Percentiles rank a stretch among this genome's conserved stretches.
Conservation (phyloP, 805 yeast species). For the Candida palmyrensis region DNA sequence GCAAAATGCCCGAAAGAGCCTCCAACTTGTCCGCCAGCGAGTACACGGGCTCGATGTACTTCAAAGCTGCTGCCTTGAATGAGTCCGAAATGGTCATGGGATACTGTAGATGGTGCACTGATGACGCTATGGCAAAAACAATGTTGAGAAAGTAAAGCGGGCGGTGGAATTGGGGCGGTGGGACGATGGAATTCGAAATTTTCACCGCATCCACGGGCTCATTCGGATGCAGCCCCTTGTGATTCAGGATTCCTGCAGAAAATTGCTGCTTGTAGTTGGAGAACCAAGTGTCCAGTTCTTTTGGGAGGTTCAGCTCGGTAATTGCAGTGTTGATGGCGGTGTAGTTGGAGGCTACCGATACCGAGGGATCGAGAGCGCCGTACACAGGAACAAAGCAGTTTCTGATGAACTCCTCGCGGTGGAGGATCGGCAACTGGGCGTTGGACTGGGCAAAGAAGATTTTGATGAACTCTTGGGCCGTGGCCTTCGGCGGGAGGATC, state of each 20-base stretch:
- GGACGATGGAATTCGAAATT: slow-evolving; percentile 31
- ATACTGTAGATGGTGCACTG: slow-evolving; percentile 65
- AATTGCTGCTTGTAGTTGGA: slow-evolving; percentile 33
- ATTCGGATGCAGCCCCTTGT: slow-evolving; percentile 6
- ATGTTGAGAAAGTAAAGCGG: slow-evolving; percentile 70
- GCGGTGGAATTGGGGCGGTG: slow-evolving; percentile 45
- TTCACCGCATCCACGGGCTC: slow-evolving; percentile 22
- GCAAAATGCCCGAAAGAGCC: slow-evolving; percentile 64
- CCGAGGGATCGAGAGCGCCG: slow-evolving; percentile 53
- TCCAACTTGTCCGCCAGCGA: slow-evolving; percentile 59
- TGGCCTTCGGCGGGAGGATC: slow-evolving; percentile 60
- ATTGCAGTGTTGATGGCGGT: slow-evolving; percentile 37
- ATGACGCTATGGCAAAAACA: slow-evolving; percentile 75
- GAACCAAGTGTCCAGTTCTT: slow-evolving; percentile 43
- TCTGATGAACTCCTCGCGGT: slow-evolving; percentile 69
- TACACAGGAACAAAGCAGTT: slow-evolving; percentile 73
- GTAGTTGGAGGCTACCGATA: slow-evolving; percentile 55
- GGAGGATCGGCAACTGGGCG: slow-evolving; percentile 78
- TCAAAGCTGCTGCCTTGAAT: slow-evolving; percentile 63
- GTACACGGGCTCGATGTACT: slow-evolving; percentile 53
- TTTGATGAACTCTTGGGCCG: slow-evolving; percentile 62
- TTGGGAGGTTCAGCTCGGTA: slow-evolving; percentile 1
- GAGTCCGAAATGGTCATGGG: slow-evolving; percentile 62
- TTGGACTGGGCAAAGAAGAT: slow-evolving; percentile 75
- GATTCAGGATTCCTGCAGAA: slow-evolving; percentile 10